Conservation (phyloP, 108 stramenopile genomes). For the Nannochloropsis gaditana region DNA sequence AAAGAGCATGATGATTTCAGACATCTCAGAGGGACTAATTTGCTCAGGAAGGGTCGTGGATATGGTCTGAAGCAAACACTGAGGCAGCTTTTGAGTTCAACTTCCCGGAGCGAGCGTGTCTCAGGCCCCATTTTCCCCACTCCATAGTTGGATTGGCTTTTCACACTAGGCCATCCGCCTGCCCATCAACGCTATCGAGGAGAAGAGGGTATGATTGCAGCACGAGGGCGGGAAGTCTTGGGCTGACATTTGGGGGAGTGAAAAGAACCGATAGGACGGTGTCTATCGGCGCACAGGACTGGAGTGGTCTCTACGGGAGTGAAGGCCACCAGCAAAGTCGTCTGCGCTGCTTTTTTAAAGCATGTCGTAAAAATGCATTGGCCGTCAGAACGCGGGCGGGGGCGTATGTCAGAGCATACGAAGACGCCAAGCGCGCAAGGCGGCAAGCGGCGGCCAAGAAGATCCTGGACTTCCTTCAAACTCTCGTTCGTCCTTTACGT, state of each 20-base stretch:
- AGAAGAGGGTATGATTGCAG: not conserved
- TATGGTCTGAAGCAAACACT: too few relatives aligned
- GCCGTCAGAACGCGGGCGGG: not conserved
- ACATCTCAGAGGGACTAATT: too few relatives aligned
- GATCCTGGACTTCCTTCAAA: not conserved
- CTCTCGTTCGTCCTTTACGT: not conserved
- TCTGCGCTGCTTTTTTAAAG: not conserved
- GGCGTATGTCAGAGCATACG: not conserved
- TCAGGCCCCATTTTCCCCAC: too few relatives aligned
- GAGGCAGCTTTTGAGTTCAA: too few relatives aligned
- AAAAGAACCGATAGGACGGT: not conserved
- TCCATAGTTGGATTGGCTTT: not conserved
- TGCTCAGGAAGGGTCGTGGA: too few relatives aligned
- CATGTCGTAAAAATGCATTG: not conserved
- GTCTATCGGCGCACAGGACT: not conserved
- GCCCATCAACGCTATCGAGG: not conserved
- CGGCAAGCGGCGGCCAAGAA: constrained; percentile 8
- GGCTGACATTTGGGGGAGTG: not conserved
- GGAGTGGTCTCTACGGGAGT: not conserved
- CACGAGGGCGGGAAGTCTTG: not conserved
- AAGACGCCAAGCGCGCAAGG: not conserved
- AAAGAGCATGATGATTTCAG: too few relatives aligned
- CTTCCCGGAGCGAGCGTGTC: too few relatives aligned
- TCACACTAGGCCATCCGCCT: not conserved
- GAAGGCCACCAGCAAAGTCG: not conserved